Conservation (phyloP, 2,329 filamentous ascomycete genomes). For the Epichloe bromicola region DNA sequence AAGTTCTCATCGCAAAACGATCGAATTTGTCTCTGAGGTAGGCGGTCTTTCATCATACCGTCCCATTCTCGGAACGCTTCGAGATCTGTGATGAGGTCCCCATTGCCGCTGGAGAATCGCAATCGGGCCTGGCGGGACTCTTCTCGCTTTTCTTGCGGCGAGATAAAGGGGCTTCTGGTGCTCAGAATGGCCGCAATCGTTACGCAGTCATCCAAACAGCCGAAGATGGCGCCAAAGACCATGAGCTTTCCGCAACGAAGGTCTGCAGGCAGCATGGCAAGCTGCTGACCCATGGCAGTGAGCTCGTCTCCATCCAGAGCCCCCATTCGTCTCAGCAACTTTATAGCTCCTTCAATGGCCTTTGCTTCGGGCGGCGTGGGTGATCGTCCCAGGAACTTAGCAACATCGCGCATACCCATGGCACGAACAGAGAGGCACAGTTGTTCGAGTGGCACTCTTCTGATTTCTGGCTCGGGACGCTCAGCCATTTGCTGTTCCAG, state of each 20-base stretch:
- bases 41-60: conserved; percentile 44
- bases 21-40: conserved; percentile 50
- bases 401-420: conserved; percentile 80
- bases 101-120: conserved; percentile 63
- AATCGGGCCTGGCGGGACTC: conserved; percentile 65
- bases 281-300: conserved; percentile 79
- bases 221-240: conserved; percentile 89
- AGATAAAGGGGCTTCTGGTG: conserved; percentile 73
- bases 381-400: conserved; percentile 68
- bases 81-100: conserved; percentile 80
- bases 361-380: conserved; percentile 77
- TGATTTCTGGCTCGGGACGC: conserved; percentile 85
- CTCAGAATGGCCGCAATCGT: conserved; percentile 90
- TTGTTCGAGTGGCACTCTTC: conserved; percentile 84
- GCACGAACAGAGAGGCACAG: conserved; percentile 88
- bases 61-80: conserved; percentile 75
- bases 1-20: conserved; percentile 78
- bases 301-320: conserved; percentile 76
- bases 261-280: conserved; percentile 92
- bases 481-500: conserved; percentile 79
- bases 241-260: conserved; percentile 87
- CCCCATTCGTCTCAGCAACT: conserved; percentile 70
- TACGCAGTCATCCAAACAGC: conserved; percentile 77
- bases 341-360: conserved; percentile 76
- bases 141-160: conserved; percentile 70